These are phyloP conservation scores for Botrytis sinoallii DNA, from an alignment of 2,329 filamentous ascomycete species.

Conservation along the genomic window DNA sequence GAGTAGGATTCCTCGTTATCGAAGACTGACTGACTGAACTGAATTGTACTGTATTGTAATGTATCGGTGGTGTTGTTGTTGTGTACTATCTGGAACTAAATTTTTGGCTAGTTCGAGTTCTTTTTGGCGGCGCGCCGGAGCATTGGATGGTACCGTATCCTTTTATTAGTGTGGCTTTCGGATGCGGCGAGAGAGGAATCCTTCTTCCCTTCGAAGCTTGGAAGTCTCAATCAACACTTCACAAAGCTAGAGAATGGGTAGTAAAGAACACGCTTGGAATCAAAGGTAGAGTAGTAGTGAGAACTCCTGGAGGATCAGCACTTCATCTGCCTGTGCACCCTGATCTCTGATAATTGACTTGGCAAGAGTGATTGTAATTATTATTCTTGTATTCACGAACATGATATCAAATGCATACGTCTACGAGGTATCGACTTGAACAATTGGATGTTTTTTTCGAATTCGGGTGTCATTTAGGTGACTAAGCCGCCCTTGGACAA, in stretches of 20 bases:
- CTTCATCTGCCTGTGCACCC: background rate
- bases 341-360: background rate
- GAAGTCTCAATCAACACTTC: conserved; percentile 1
- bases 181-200: conserved; percentile 11
- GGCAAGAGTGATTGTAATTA: background rate
- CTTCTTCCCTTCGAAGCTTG: background rate
- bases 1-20: background rate
- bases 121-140: conserved; percentile 10
- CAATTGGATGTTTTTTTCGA: background rate
- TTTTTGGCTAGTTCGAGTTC: conserved; percentile 7
- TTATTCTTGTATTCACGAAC: background rate
- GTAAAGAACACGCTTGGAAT: background rate
- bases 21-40: background rate
- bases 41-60: background rate
- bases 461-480: background rate
- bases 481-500: background rate
- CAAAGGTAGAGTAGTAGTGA: background rate
- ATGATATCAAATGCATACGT: background rate
- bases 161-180: conserved; percentile 17
- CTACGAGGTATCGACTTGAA: background rate
- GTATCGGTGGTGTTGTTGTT: background rate
- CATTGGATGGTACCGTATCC: conserved; percentile 13
- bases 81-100: background rate
- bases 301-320: background rate
- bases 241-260: background rate